These are phyloP conservation scores for Chimonanthus praecox DNA, from an alignment of 164 flowering plant genomes.

Conservation along the genomic window DNA sequence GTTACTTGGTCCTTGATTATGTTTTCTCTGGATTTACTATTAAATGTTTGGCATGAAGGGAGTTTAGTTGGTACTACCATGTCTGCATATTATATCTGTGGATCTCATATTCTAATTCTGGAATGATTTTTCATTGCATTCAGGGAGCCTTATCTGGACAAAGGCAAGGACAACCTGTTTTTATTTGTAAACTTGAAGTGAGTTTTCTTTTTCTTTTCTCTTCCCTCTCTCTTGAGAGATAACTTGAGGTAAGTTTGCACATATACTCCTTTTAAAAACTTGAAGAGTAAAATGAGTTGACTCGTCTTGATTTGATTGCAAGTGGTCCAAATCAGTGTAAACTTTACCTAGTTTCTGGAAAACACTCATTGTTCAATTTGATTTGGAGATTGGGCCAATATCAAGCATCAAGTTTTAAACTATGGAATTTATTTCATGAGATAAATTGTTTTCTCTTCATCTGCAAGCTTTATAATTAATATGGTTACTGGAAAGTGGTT, in stretches of 20 bases:
- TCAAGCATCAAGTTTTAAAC: too few relatives aligned
- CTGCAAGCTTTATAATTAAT: too few relatives aligned
- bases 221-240: neutral
- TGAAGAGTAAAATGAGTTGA: too few relatives aligned
- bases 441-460: too few relatives aligned
- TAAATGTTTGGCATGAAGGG: neutral
- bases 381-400: too few relatives aligned
- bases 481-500: too few relatives aligned
- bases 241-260: neutral
- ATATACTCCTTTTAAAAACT: too few relatives aligned
- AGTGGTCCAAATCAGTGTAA: too few relatives aligned
- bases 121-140: conserved; percentile 8
- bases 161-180: conserved; percentile 37
- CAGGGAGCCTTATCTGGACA: conserved; percentile 36
- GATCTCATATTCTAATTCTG: neutral
- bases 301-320: too few relatives aligned
- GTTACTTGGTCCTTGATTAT: neutral
- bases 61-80: neutral
- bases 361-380: too few relatives aligned
- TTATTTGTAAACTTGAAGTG: conserved; percentile 88
- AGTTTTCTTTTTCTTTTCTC: conserved; percentile 10
- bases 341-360: too few relatives aligned
- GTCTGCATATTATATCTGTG: neutral
- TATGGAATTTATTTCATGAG: too few relatives aligned
- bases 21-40: neutral